Evolutionary conservation across 164 flowering plant genomes (phyloP).

Genomic region (Macadamia tetraphylla): DNA sequence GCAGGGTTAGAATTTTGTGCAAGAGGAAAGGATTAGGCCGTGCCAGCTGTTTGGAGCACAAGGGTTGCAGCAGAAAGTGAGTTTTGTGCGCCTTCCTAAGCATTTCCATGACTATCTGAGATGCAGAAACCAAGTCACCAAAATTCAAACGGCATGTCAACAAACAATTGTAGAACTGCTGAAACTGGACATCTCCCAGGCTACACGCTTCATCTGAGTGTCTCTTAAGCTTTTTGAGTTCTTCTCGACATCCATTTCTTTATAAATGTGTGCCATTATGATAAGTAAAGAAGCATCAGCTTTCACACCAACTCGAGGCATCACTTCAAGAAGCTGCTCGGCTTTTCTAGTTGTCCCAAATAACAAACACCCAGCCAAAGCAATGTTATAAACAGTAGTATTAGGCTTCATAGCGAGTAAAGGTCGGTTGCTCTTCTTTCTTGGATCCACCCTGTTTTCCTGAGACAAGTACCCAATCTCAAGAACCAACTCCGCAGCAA

Average conservation of each 20-base stretch:
- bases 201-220: neutral
- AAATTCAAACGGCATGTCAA: no score
- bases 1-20: no score
- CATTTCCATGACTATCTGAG: no score
- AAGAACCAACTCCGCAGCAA: conserved; percentile 76
- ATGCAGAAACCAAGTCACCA: no score
- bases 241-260: conserved; percentile 85
- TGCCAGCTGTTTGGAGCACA: no score
- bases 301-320: conserved; percentile 73
- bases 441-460: conserved; percentile 75
- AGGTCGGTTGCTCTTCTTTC: conserved; percentile 74
- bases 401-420: conserved; percentile 89
- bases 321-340: conserved; percentile 86
- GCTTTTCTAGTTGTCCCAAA: conserved; percentile 76
- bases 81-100: no score
- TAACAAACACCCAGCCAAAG: conserved; percentile 69
- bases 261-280: conserved; percentile 77
- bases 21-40: no score
- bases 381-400: conserved; percentile 53
- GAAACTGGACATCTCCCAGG: no score
- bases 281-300: conserved; percentile 49
- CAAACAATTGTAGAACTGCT: no score
- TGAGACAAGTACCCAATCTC: conserved; percentile 84
- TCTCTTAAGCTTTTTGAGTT: conserved; percentile 79
- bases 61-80: no score